A percentile compares a stretch with the other conserved stretches of the same genome.
phyloP scores from a whole-genome alignment of 2,329 filamentous ascomycete genomes.

The Cladobotryum mycophilum region DNA sequence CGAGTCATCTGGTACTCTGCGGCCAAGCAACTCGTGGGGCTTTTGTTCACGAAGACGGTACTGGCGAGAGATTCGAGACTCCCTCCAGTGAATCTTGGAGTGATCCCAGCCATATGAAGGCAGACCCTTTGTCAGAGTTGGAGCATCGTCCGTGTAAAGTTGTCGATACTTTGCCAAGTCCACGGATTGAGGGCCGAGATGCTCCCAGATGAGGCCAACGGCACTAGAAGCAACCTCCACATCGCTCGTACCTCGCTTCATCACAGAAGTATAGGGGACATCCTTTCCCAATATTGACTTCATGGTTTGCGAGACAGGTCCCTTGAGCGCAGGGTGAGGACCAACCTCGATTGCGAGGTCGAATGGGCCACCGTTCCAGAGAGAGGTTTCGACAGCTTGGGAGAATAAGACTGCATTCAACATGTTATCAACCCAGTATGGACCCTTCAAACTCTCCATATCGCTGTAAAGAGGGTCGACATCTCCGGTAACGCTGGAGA shows the following conservation, averaged over 20 bases:
- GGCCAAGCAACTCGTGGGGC: not conserved
- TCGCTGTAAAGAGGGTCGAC: conserved; percentile 5
- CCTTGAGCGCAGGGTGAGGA: conserved; percentile 41
- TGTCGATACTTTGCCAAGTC: conserved; percentile 1
- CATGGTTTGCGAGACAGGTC: conserved; percentile 38
- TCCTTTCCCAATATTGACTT: not conserved
- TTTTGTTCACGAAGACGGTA: conserved; percentile 19
- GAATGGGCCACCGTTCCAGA: not conserved
- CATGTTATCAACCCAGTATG: conserved; percentile 24
- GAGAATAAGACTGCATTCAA: conserved; percentile 18
- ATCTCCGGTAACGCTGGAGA: conserved; percentile 23
- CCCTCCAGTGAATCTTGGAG: conserved; percentile 25
- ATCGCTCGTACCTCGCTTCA: conserved; percentile 16
- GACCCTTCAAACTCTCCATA: not conserved
- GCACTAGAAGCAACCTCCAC: conserved; percentile 12
- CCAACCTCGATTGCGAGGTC: conserved; percentile 33
- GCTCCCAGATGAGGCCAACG: conserved; percentile 15
- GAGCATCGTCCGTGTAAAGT: not conserved
- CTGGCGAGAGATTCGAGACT: conserved; percentile 20
- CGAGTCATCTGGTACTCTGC: not conserved
- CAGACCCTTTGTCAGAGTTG: conserved; percentile 20
- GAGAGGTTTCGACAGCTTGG: conserved; percentile 11
- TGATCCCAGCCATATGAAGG: conserved; percentile 35
- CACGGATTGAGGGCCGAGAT: not conserved
- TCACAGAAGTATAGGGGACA: conserved; percentile 12